These are phyloP conservation scores for Phoma sp. DNA, from an alignment of 2,329 filamentous ascomycete species.

Conservation along the genomic window DNA sequence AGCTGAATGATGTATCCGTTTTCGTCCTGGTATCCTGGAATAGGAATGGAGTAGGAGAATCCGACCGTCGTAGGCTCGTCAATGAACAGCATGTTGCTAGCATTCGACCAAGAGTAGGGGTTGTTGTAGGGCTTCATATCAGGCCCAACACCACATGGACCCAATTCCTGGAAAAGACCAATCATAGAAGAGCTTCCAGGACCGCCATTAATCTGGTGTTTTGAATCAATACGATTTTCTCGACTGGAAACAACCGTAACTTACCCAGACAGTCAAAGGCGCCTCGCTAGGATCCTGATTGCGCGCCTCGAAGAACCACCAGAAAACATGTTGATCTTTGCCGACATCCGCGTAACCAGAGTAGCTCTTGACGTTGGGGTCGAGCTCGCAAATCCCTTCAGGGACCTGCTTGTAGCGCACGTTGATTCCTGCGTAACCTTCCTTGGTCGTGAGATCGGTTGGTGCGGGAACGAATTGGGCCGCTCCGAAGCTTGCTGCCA, in stretches of 20 bases:
- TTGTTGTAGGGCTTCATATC: conserved; percentile 61
- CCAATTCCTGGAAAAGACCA: conserved; percentile 59
- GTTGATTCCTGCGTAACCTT: conserved; percentile 55
- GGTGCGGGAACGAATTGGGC: conserved; percentile 56
- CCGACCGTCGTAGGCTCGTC: conserved; percentile 69
- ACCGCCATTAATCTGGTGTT: conserved; percentile 54
- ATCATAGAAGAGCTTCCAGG: conserved; percentile 65
- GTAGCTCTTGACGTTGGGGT: conserved; percentile 62
- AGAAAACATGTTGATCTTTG: conserved; percentile 61
- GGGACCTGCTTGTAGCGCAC: conserved; percentile 65
- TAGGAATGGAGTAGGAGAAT: conserved; percentile 60
- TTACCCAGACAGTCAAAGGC: conserved; percentile 62
- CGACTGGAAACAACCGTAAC: neutral
- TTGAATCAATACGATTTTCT: neutral
- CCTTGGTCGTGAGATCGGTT: conserved; percentile 51
- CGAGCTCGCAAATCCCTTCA: conserved; percentile 61
- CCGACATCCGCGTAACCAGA: conserved; percentile 62
- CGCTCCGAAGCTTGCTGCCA: conserved; percentile 25
- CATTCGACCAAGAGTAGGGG: conserved; percentile 67
- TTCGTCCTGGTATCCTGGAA: conserved; percentile 49
- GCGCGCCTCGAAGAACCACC: conserved; percentile 63
- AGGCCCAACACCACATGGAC: conserved; percentile 59
- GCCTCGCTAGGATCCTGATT: conserved; percentile 57
- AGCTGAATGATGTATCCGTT: conserved; percentile 51
- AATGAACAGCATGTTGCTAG: conserved; percentile 72